Base-by-base conservation (phyloP, 495 filamentous ascomycete species). In the Penicillium maclennaniae region DNA sequence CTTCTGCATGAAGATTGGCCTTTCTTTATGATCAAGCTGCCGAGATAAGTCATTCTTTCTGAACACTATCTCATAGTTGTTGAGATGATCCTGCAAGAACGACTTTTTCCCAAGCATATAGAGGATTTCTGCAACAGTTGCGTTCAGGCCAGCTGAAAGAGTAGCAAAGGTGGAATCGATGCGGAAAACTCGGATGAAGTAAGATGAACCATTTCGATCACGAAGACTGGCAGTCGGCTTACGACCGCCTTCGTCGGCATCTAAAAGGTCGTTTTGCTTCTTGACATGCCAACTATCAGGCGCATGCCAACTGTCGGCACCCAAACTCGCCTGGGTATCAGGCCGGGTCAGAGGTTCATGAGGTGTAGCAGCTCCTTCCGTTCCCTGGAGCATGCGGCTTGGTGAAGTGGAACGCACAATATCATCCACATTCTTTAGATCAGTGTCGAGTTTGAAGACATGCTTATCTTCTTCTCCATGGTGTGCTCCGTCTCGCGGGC, bases 181-280 rank as follows among this genome's bases (percentile, higher is more conserved):
- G 25, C 92, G 85, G 72, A 97, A 99, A 16, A 99, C 84, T n/a
- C 95, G 89, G 55, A 97, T 92, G 65, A 90, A 96, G 67, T 93
- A 95, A 39, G 84, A 81, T 7, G 69, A 71, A 17, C 77, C 72
- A 62, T 87, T 85, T 58, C 88, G 82, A 50, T 88, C 86, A 15
- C 79, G 75, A 26, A 78, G 77, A 8, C 76, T 78, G 12, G 37
- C 44, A 6, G 51, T 43, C 20, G 54, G 44, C 46, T 67, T 65
- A 21, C 85, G 79, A 49, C 82, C 81, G 40, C 86, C 80, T 45
- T 89, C 86, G n/a, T 67, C 67, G 9, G 85, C 56, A 16, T 77
- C 69, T 34, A 81, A 71, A 59, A 84, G 82, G 43, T 92, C 89
- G 43, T 91, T 81, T 25, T 75, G 74, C 52, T 79, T 83, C 55